These are phyloP conservation scores for Diplodia sapinea DNA, from an alignment of 2,329 filamentous ascomycete genomes.

Conservation along the genomic window DNA sequence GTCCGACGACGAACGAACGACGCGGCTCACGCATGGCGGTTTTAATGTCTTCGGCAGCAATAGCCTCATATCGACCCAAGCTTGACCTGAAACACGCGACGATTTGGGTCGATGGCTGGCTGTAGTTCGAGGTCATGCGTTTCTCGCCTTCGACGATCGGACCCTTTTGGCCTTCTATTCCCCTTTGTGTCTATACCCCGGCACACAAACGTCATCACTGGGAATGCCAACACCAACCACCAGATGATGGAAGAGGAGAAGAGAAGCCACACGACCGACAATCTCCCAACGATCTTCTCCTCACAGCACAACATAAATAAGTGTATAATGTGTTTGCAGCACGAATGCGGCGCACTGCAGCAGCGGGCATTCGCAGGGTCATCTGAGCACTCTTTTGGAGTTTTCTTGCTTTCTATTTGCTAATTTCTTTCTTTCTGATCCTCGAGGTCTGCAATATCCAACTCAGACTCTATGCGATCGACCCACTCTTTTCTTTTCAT, in stretches of 20 bases:
- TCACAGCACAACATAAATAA: slow-evolving; percentile 7
- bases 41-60: neutral
- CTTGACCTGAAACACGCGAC: neutral
- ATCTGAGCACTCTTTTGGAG: neutral
- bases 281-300: neutral
- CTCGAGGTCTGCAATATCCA: slow-evolving; percentile 5
- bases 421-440: slow-evolving; percentile 1
- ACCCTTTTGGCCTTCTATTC: neutral
- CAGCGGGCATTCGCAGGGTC: slow-evolving; percentile 7
- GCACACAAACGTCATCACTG: neutral
- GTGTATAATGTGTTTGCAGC: slow-evolving; percentile 28
- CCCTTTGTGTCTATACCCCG: slow-evolving; percentile 20
- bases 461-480: slow-evolving; percentile 7
- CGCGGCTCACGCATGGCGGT: neutral
- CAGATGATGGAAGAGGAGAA: neutral
- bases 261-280: neutral
- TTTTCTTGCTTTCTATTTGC: neutral
- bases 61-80: neutral
- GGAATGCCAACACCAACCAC: neutral
- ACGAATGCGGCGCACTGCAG: neutral
- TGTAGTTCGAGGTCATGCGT: slow-evolving; percentile 1
- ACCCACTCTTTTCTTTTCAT: slow-evolving; percentile 1
- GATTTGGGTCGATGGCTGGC: neutral
- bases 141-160: neutral
- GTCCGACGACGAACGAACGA: neutral